Base-by-base conservation (phyloP, 164 flowering plant genomes). In the Aristolochia californica region DNA sequence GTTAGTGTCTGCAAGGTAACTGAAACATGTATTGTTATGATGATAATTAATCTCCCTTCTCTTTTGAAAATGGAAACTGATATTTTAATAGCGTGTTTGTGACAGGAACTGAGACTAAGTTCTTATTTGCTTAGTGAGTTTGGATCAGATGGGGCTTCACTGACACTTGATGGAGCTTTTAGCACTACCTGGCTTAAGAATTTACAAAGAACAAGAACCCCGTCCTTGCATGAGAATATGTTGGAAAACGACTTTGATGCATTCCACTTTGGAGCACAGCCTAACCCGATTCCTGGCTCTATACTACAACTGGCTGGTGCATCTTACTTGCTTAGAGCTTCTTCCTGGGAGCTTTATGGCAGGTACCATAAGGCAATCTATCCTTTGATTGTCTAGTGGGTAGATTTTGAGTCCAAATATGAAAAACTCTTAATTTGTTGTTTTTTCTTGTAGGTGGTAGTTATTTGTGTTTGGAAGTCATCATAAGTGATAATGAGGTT, bases 281-380 rank as follows among this genome's bases (percentile, higher is more conserved):
- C 80, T 28, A 83, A 80, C 69, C 76, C 96, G 2, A 78, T 93
- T 71, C 97, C 96, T 60, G 82, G 74, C 54, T 79, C 91, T 58
- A 83, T 87, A 14, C 52, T 78, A 65, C 95, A 89, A 53, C 58
- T 81, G 65, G 58, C 83, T 17, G 99, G 99, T 53, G 77, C 97
- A 61, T 93, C 99, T 45, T n/a, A n/a, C n/a, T n/a, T 93, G 55
- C 78, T 84, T 22, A 88, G 95, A 48, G 87, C 96, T 48, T 77
- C 88, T 69, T 78, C 90, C 26, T 93, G 97, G 97, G 99, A 89
- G 74, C 65, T 73, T 55, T 93, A 87, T 80, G 99, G 99, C 66
- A 93, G 96, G 98, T 91, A 43, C 65, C 48, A 18, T 11, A 48
- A 7, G 5, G 22, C 20, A 26, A 24, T 25, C 12, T 40, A 21